These are phyloP conservation scores for Salvia hispanica DNA, from an alignment of 257 asterid genomes.

Conservation along the genomic window DNA sequence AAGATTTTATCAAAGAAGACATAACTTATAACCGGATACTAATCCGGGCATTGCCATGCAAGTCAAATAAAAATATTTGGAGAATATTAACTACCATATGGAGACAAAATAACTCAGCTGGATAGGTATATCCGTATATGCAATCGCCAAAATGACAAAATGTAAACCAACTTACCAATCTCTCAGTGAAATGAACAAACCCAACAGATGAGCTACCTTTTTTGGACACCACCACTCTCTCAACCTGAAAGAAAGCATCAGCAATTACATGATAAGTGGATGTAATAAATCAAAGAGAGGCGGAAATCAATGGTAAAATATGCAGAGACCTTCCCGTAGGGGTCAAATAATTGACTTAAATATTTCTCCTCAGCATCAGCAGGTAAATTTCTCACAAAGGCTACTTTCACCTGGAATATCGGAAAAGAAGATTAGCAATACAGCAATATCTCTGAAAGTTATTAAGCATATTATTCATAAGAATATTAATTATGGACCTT, in stretches of 20 bases:
- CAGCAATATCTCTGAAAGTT: conserved; percentile 23
- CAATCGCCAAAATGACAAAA: conserved; percentile 9
- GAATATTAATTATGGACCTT: conserved; percentile 51
- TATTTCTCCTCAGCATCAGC: conserved; percentile 68
- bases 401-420: conserved; percentile 73
- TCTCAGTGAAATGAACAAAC: conserved; percentile 72
- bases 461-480: conserved; percentile 21
- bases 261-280: conserved; percentile 26
- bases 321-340: conserved; percentile 72
- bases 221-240: conserved; percentile 69
- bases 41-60: conserved; percentile 9
- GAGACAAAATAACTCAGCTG: conserved; percentile 13
- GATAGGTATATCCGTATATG: conserved; percentile 19
- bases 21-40: background rate
- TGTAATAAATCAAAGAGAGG: conserved; percentile 19
- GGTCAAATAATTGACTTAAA: conserved; percentile 71
- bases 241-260: conserved; percentile 62
- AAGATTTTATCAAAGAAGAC: conserved; percentile 7
- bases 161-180: conserved; percentile 60
- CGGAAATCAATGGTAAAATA: conserved; percentile 26
- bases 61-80: conserved; percentile 17
- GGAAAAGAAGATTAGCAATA: conserved; percentile 26
- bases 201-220: conserved; percentile 66
- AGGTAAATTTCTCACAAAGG: conserved; percentile 79
- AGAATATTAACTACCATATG: background rate